phyloP scores from a whole-genome alignment of 2,329 filamentous ascomycete species.

The Neospermospora avenae region DNA sequence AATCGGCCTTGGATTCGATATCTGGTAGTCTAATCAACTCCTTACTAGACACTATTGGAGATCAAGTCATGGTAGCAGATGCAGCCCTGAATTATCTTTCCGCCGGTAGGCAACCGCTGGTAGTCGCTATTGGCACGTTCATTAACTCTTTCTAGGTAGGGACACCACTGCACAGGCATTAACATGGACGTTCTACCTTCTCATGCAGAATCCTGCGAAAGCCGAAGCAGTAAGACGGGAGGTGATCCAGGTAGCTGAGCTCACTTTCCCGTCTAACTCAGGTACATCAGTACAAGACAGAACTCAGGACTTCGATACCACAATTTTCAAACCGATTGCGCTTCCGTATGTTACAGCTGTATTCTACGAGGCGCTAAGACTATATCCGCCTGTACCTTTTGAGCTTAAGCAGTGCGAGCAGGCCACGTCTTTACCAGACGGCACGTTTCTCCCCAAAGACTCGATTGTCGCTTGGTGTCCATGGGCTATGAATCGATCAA shows the following conservation, averaged over 20 bases:
- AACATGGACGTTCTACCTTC: slow-evolving; percentile 61
- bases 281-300: neutral
- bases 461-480: slow-evolving; percentile 61
- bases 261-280: slow-evolving; percentile 8
- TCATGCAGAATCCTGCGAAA: slow-evolving; percentile 49
- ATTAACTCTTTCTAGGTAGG: slow-evolving; percentile 40
- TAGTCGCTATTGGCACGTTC: neutral
- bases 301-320: slow-evolving; percentile 15
- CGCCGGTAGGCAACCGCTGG: slow-evolving; percentile 40
- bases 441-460: slow-evolving; percentile 51
- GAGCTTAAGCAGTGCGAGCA: slow-evolving; percentile 59
- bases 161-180: slow-evolving; percentile 64
- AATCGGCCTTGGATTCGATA: slow-evolving; percentile 34
- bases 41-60: slow-evolving; percentile 52
- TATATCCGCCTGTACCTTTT: slow-evolving; percentile 63
- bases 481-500: slow-evolving; percentile 61
- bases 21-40: slow-evolving; percentile 59
- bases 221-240: slow-evolving; percentile 44
- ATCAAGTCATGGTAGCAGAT: slow-evolving; percentile 57
- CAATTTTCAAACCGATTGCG: slow-evolving; percentile 32
- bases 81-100: slow-evolving; percentile 65
- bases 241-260: slow-evolving; percentile 29
- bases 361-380: slow-evolving; percentile 59
- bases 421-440: slow-evolving; percentile 54
- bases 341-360: slow-evolving; percentile 58